Evolutionary conservation across 176 grass and related monocot genomes (phyloP), one percentile per base, ranked within the genome.

Genomic region (Aegilops umbellulata): DNA sequence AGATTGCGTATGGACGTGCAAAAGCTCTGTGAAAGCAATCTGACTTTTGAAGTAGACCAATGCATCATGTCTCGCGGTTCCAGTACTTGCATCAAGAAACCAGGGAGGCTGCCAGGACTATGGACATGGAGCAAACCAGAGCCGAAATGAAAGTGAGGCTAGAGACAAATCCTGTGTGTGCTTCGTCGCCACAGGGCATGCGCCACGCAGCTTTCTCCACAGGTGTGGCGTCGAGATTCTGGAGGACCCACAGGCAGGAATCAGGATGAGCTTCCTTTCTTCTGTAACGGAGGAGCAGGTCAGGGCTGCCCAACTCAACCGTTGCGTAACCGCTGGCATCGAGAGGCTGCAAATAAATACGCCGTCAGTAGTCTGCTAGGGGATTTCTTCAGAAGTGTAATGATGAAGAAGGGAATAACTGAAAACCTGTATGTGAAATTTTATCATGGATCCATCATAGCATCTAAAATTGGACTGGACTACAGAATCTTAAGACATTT

Each of bases 141-240:
- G 96, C 93, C 1, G 76, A 87, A 84, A 92, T 65, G 78, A 95
- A 98, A 34, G 93, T 95, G 55, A 91, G 31, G 74, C 75, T 80
- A 72, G 93, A 92, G 73, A 95, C 97, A 49, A 98, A 66, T 64
- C 78, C 85, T 73, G 67, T 58, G 41, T 98, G 93, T 7, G 76
- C 90, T 76, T 91, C 61, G 29, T 88, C 88, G 81, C 93, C 97
- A 71, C 93, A 92, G 22, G 97, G 97, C 57, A 95, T 74, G 20
- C n/a, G 79, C 92, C 90, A 98, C n/a, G 8, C 10, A n/a, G 87
- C 34, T 77, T 64, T 91, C 26, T 88, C 87, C 51, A 82, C 49
- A 41, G 79, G 36, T 22, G 32, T 23, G 17, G 42, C 39, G 15
- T 91, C 71, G 9, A 90, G 34, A 78, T 86, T 30, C 55, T 78